phyloP scores from a whole-genome alignment of 2,329 filamentous ascomycete genomes.

The Orbilia javanica region DNA sequence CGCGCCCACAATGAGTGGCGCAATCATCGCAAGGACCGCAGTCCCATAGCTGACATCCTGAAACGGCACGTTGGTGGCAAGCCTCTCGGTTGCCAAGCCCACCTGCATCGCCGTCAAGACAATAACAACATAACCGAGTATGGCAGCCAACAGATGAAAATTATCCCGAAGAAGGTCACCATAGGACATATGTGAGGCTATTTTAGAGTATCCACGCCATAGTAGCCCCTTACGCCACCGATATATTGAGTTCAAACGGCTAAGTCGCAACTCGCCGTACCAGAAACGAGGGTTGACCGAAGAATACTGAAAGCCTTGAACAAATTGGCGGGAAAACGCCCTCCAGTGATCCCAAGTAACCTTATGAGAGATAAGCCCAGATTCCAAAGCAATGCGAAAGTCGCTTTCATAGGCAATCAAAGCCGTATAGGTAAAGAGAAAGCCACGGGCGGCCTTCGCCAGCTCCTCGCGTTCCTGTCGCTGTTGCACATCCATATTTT shows the following conservation, averaged over 20 bases:
- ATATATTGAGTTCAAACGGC: constrained; percentile 67
- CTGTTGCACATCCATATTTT: constrained; percentile 19
- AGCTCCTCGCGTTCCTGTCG: constrained; percentile 32
- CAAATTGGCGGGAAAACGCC: constrained; percentile 62
- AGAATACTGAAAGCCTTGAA: constrained; percentile 63
- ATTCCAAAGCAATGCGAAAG: constrained; percentile 64
- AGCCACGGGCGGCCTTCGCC: constrained; percentile 63
- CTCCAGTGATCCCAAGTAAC: constrained; percentile 66
- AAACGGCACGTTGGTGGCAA: constrained; percentile 61
- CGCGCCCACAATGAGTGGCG: constrained; percentile 40
- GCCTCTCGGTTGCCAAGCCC: constrained; percentile 65
- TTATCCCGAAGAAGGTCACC: constrained; percentile 66
- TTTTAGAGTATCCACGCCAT: constrained; percentile 61
- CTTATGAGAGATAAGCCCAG: constrained; percentile 63
- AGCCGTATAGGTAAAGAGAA: constrained; percentile 66
- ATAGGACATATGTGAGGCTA: constrained; percentile 63
- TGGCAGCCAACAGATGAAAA: constrained; percentile 65
- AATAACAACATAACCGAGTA: constrained; percentile 67
- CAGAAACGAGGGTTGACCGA: constrained; percentile 65
- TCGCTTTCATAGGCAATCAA: constrained; percentile 66
- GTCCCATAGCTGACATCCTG: constrained; percentile 61
- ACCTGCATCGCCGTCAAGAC: constrained; percentile 70
- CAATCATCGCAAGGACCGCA: constrained; percentile 60
- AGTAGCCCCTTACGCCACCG: constrained; percentile 62
- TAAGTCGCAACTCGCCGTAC: constrained; percentile 67